These are phyloP conservation scores for Casaregolazyma lundiana DNA, from an alignment of 1,139 yeast genomes.

Conservation along the genomic window DNA sequence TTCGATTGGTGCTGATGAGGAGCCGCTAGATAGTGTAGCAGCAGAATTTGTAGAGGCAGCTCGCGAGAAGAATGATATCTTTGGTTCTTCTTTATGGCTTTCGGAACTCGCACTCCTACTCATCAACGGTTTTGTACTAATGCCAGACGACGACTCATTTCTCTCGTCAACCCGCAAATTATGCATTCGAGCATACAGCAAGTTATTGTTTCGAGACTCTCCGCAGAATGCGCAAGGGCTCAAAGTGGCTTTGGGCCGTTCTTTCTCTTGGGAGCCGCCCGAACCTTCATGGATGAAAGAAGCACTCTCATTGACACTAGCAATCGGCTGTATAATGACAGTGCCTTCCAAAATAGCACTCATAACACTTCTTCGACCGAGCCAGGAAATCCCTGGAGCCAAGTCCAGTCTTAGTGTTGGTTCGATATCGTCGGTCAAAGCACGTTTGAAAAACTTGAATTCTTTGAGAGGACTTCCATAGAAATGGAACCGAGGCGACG, in stretches of 20 bases:
- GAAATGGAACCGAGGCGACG: slow-evolving; percentile 11
- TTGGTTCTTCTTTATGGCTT: background rate
- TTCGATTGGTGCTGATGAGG: slow-evolving; percentile 8
- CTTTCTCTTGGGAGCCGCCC: slow-evolving; percentile 13
- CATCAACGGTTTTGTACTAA: slow-evolving; percentile 1
- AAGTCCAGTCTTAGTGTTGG: slow-evolving; percentile 57
- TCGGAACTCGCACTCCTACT: background rate
- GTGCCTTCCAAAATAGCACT: slow-evolving; percentile 70
- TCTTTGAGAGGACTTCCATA: slow-evolving; percentile 39
- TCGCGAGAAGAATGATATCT: background rate
- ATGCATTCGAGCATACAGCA: slow-evolving; percentile 76
- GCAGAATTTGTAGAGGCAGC: background rate
- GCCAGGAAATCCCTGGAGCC: slow-evolving; percentile 60
- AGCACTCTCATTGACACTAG: slow-evolving; percentile 65
- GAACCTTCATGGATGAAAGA: background rate
- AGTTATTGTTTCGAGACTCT: slow-evolving; percentile 60
- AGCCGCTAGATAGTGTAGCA: slow-evolving; percentile 3
- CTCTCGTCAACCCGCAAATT: slow-evolving; percentile 41
- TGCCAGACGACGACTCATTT: background rate
- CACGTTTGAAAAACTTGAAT: slow-evolving; percentile 57
- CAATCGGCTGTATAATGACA: slow-evolving; percentile 80
- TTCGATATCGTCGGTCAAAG: slow-evolving; percentile 76
- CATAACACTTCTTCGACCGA: slow-evolving; percentile 56
- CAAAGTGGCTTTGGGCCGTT: slow-evolving; percentile 68
- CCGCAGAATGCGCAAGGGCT: slow-evolving; percentile 82